Base-by-base conservation (phyloP, 192 early-diverging fungal genomes). In the Coemansia sp. region DNA sequence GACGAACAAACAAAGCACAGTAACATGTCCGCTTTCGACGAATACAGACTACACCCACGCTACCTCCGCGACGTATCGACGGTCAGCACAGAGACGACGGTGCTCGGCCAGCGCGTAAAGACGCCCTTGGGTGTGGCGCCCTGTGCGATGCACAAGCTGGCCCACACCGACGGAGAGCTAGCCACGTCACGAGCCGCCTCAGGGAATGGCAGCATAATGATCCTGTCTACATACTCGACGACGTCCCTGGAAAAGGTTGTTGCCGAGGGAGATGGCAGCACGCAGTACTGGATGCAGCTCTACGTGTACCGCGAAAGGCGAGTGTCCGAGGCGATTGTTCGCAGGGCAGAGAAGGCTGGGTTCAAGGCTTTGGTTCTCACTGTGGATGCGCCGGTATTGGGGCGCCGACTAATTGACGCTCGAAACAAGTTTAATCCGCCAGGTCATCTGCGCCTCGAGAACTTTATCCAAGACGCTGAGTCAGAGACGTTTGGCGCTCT, bases 61-160 rank as follows among this genome's bases (percentile, higher is more conserved):
- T 84, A 92, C 66, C 79, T 94, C 35, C 86, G 89, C 36, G 86
- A 93, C 72, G 90, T 93, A 14, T 86, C 86, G 28, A 65, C 83
- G 37, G 76, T 94, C 8, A 73, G 82, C 50, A 88, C 86, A 9
- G 79, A 79, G 24, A 89, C 89, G 38, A 87, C 82, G 7, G 65
- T 93, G 14, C 64, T 92, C 0, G 89, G 90, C 6, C 77, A 86
- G 31, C 63, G 65, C 11, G 68, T 85, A 20, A 61, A 64, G 20
- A 85, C 88, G 6, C 93, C 93, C 8, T 63, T 95, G 38, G 89
- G 91, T 43, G 86, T 94, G 34, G 83, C 92, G 0, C 91, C 92
- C 13, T 88, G 91, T 21, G 94, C 94, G 3, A 76, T 95, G 73
- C 89, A 90, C 59, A 83, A 85, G 59, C 79, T 92, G n/a, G 88